Evolutionary conservation across 441 rosid genomes (phyloP).

Genomic region (Macaranga tanarius): DNA sequence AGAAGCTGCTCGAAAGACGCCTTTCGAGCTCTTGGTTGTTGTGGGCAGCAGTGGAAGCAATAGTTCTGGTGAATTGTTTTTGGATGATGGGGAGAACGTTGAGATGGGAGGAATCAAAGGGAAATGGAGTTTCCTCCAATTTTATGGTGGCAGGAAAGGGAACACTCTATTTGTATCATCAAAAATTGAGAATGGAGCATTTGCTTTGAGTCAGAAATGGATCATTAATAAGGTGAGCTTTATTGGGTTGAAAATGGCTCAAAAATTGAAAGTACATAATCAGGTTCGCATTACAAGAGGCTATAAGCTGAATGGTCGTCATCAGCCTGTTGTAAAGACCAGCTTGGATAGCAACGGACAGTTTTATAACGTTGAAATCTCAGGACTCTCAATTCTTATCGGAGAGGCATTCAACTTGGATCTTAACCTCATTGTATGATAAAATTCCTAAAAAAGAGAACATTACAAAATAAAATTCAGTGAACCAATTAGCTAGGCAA

Average conservation of each 20-base stretch:
- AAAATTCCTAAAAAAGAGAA: neutral
- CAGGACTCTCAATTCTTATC: neutral
- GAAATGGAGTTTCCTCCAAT: conserved; percentile 52
- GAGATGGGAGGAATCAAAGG: conserved; percentile 51
- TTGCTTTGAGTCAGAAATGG: conserved; percentile 53
- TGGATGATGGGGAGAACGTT: conserved; percentile 61
- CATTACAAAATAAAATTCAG: too few relatives aligned
- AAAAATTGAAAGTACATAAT: neutral
- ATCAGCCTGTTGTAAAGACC: neutral
- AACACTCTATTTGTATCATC: conserved; percentile 37
- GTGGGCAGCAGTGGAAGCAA: conserved; percentile 37
- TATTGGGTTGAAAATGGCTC: conserved; percentile 43
- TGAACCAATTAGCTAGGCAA: too few relatives aligned
- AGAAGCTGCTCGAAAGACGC: conserved; percentile 46
- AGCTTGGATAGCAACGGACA: conserved; percentile 7
- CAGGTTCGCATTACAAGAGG: neutral
- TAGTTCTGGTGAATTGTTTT: conserved; percentile 50
- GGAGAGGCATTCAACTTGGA: conserved; percentile 24
- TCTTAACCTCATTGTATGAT: neutral
- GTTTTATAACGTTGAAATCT: conserved; percentile 15
- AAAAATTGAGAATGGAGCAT: conserved; percentile 49
- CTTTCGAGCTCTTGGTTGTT: conserved; percentile 57
- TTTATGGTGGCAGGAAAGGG: conserved; percentile 30
- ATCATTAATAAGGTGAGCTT: conserved; percentile 48
- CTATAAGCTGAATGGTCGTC: conserved; percentile 13